Base-by-base conservation (phyloP, 495 filamentous ascomycete species). In the Neurospora sp. region DNA sequence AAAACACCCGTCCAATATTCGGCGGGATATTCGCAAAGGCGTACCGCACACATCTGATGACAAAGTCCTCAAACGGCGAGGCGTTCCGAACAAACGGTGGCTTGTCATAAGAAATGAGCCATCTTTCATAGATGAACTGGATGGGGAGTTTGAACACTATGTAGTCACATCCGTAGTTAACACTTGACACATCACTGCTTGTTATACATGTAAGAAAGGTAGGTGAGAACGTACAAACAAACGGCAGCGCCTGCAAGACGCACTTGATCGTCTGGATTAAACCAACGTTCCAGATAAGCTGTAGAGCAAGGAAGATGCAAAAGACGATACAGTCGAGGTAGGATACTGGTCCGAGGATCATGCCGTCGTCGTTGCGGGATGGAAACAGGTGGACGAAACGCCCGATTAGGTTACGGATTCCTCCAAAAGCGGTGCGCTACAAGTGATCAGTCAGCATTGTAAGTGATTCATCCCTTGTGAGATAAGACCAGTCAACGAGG, bases 301-400 rank as follows among this genome's bases (percentile, higher is more conserved):
- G 89, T 11, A 90, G 91, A 1, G 87, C 79, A 5, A 93, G 82
- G 75, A 92, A 89, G 38, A 87, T 31, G 71, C 92, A 84, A 77
- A 93, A 94, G 23, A 89, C 87, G 48, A 89, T 37, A 81, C 92
- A 92, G 79, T 94, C 92, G 16, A 93, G 77, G 81, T 89, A 92
- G 1, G 91, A 91, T 18, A 93, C 87, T 59, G 87, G 87, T 8
- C 86, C 84, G 20, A 94, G 82, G 69, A 91, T 88, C 89, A 82
- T 82, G 71, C 42, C 77, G 37, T n/a, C 71, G 71, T 41, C 46
- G 42, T 46, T 6, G 31, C 31, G 31, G 31, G 31, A 31, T 31
- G 31, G 31, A 31, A 31, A 31, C 31, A 31, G 31, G 31, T 69
- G 69, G 31, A 39, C n/a, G 27, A 39, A 1, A 39, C 31, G 8